Evolutionary conservation across 2,329 filamentous ascomycete species (phyloP), one percentile per base, ranked within the genome.

Genomic region (Allantophomopsis lycopodina): DNA sequence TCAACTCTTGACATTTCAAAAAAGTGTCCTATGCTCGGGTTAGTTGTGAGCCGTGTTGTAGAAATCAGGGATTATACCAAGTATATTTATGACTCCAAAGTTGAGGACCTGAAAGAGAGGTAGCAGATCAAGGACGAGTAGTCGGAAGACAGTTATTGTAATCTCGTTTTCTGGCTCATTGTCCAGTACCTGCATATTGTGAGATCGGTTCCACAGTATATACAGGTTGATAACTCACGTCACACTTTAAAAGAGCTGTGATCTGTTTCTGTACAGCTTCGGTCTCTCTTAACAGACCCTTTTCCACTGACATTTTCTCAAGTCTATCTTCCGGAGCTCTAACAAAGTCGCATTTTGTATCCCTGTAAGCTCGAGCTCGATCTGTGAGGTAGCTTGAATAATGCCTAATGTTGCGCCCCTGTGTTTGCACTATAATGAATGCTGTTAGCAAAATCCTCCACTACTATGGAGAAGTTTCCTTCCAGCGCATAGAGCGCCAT

Each of bases 1-100:
- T 98, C 91, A 18, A 84, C 72, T 54, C 84, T 85, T 38, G 91
- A 95, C 82, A 98, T 89, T 63, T 98, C 91, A 53, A 98, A 98
- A 60, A 96, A 98, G 60, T 93, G 85, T 51, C 91, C 87, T 93
- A 46, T 16, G 3, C 40, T 23, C 17, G 34, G 8, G 46, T 55
- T 36, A 56, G 52, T 42, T 3, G 7, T 21, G 18, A 36, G 20
- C 23, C 23, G 10, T 28, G 23, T 28, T 10, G 8, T 3, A 8
- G 23, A 28, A 10, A 28, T 28, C 7, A 28, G 23, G 5, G 28
- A 40, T 55, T 76, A 48, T 66, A 93, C 89, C 86, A 42, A 98
- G 66, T 43, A 98, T 86, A 60, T 94, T 95, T 62, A 98, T 98
- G 55, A 94, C 84, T 37, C 85, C 91, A 61, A 95, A 87, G 55